Conservation (phyloP, 2,329 filamentous ascomycete genomes). For the Sporothrix globosa region DNA sequence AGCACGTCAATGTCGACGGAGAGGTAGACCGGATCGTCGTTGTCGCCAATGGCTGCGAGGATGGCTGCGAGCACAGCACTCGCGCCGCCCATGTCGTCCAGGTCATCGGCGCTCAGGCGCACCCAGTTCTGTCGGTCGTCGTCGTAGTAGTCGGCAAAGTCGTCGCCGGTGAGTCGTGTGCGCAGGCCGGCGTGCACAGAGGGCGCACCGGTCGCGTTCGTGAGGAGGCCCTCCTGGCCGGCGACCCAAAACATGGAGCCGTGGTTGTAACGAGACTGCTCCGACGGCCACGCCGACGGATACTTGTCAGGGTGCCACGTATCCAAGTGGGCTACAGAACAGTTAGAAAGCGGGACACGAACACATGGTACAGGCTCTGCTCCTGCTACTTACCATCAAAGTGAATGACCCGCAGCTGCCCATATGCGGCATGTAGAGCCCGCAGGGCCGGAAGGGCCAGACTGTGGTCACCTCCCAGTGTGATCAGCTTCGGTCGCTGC, state of each 20-base stretch:
- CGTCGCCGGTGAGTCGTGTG: slow-evolving; percentile 69
- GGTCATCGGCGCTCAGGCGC: slow-evolving; percentile 80
- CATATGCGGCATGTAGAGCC: slow-evolving; percentile 65
- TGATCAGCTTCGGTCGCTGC: slow-evolving; percentile 61
- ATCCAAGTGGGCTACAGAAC: slow-evolving; percentile 64
- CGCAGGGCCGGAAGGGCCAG: slow-evolving; percentile 70
- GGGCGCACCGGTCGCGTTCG: slow-evolving; percentile 67
- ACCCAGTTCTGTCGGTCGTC: slow-evolving; percentile 77
- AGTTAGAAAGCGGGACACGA: background rate
- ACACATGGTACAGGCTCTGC: background rate
- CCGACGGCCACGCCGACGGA: slow-evolving; percentile 71
- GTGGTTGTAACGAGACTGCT: slow-evolving; percentile 79
- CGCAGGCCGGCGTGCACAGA: slow-evolving; percentile 83
- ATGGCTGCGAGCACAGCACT: slow-evolving; percentile 60
- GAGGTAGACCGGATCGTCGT: slow-evolving; percentile 68
- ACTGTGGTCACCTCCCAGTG: slow-evolving; percentile 74
- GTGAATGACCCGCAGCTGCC: slow-evolving; percentile 70
- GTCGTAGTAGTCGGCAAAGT: slow-evolving; percentile 69
- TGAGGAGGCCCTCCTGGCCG: slow-evolving; percentile 75
- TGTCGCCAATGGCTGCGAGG: slow-evolving; percentile 69
- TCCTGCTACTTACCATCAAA: slow-evolving; percentile 57
- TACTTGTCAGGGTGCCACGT: slow-evolving; percentile 86
- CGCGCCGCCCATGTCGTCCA: slow-evolving; percentile 80
- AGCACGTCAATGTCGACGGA: slow-evolving; percentile 46
- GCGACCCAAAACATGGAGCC: slow-evolving; percentile 93